phyloP scores from a whole-genome alignment of 768 basidiomycete species.

The Hericium rajendrae region DNA sequence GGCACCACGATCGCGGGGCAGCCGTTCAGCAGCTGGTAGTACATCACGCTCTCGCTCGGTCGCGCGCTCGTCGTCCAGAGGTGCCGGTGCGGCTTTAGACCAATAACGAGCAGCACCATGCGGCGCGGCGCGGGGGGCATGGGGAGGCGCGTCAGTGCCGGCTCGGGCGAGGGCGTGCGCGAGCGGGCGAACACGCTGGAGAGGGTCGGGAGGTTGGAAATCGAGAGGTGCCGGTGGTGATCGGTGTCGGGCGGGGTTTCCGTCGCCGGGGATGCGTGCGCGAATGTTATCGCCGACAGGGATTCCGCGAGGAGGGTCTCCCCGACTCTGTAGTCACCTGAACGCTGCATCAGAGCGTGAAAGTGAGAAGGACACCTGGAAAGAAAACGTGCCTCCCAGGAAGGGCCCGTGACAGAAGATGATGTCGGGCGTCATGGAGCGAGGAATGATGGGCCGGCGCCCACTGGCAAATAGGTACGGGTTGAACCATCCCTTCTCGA shows the following conservation, averaged over 20 bases:
- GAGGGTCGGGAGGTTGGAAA: constrained; percentile 26
- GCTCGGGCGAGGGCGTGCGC: constrained; percentile 43
- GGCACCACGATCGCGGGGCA: constrained; percentile 53
- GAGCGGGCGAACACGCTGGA: constrained; percentile 38
- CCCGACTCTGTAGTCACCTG: constrained; percentile 55
- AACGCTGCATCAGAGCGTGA: background rate
- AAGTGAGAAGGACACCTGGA: background rate
- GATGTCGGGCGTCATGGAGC: constrained; percentile 55
- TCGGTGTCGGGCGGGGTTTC: constrained; percentile 7
- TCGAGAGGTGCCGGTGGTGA: constrained; percentile 20
- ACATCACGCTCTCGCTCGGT: constrained; percentile 52
- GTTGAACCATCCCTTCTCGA: constrained; percentile 62
- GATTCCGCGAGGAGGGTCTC: constrained; percentile 50
- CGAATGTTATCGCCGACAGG: constrained; percentile 40
- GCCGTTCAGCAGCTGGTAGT: constrained; percentile 52
- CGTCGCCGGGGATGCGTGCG: constrained; percentile 13
- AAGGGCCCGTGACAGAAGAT: constrained; percentile 60
- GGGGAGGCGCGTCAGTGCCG: constrained; percentile 31
- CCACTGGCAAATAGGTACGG: constrained; percentile 57
- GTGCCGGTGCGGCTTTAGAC: constrained; percentile 50
- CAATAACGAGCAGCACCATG: constrained; percentile 47
- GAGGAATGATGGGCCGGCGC: constrained; percentile 49
- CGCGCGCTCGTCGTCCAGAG: constrained; percentile 52
- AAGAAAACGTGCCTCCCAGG: constrained; percentile 32
- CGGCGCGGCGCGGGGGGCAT: constrained; percentile 38